These are phyloP conservation scores for Diplodia corticola DNA, from an alignment of 2,329 filamentous ascomycete genomes.

Conservation along the genomic window DNA sequence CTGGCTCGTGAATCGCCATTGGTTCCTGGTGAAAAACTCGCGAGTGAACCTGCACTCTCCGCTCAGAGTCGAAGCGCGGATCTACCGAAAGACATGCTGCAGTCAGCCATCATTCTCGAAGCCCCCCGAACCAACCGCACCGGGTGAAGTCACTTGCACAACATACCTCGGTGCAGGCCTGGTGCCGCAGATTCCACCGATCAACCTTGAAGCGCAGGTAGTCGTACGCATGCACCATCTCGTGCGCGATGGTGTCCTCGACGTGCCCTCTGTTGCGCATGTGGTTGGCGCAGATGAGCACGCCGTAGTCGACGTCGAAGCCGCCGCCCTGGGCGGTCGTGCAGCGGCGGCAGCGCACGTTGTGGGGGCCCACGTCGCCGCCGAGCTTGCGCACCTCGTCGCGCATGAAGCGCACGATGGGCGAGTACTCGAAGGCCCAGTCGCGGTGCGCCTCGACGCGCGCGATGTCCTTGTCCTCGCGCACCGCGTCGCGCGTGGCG, in stretches of 20 bases:
- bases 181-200: constrained; percentile 78
- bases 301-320: constrained; percentile 83
- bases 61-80: constrained; percentile 86
- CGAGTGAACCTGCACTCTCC: constrained; percentile 90
- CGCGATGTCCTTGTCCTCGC: constrained; percentile 76
- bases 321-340: constrained; percentile 73
- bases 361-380: constrained; percentile 69
- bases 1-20: constrained; percentile 88
- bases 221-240: constrained; percentile 98
- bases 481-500: constrained; percentile 69
- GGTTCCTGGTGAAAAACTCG: constrained; percentile 80
- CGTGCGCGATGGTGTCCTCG: constrained; percentile 92
- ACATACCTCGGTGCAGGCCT: constrained; percentile 86
- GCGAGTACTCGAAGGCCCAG: constrained; percentile 80
- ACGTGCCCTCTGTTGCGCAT: constrained; percentile 76
- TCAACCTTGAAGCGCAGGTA: constrained; percentile 89
- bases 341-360: constrained; percentile 82
- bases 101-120: constrained; percentile 10
- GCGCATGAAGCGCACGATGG: constrained; percentile 81
- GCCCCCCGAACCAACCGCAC: neutral
- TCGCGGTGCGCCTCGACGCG: constrained; percentile 80
- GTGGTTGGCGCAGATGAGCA: constrained; percentile 90
- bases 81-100: constrained; percentile 52
- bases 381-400: constrained; percentile 79
- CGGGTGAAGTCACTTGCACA: constrained; percentile 26